phyloP scores from a whole-genome alignment of 31 red algal genomes.

The Porphyra umbilicalis region DNA sequence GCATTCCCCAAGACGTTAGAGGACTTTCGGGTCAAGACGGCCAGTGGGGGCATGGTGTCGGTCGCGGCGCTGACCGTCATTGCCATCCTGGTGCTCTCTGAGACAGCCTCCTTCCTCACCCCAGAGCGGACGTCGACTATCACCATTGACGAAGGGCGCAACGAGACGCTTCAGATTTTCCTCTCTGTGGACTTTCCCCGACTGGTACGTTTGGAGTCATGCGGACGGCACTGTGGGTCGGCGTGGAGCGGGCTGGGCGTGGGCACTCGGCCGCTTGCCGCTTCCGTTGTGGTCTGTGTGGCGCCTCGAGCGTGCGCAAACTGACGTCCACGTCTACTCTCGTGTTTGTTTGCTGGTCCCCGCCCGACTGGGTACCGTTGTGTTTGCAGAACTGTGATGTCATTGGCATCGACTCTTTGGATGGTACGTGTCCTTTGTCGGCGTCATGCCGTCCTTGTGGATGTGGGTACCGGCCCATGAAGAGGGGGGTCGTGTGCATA shows the following conservation, averaged over 20 bases:
- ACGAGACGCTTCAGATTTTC: conserved; percentile 48
- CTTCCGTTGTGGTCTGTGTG: background rate
- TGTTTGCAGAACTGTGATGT: conserved; percentile 79
- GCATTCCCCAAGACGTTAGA: conserved; percentile 85
- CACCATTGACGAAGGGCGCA: conserved; percentile 49
- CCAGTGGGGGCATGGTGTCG: conserved; percentile 58
- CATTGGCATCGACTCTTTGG: conserved; percentile 65
- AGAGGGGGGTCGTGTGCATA: no score
- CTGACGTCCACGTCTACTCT: no score
- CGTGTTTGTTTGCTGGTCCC: no score
- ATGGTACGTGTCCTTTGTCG: no score
- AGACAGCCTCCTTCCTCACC: conserved; percentile 48
- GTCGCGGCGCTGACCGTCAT: conserved; percentile 58
- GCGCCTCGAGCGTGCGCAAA: no score
- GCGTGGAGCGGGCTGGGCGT: background rate
- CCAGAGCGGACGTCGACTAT: conserved; percentile 31
- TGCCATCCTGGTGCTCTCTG: conserved; percentile 55
- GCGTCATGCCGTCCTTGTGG: no score
- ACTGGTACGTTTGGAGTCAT: no score
- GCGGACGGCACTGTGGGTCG: conserved; percentile 4
- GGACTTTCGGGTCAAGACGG: conserved; percentile 68
- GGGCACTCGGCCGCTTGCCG: background rate
- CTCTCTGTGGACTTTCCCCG: conserved; percentile 72
- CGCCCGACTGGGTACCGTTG: no score
- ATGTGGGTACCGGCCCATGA: no score